Evolutionary conservation across 805 yeast genomes (phyloP).

Genomic region (Cephaloascus fragrans): DNA sequence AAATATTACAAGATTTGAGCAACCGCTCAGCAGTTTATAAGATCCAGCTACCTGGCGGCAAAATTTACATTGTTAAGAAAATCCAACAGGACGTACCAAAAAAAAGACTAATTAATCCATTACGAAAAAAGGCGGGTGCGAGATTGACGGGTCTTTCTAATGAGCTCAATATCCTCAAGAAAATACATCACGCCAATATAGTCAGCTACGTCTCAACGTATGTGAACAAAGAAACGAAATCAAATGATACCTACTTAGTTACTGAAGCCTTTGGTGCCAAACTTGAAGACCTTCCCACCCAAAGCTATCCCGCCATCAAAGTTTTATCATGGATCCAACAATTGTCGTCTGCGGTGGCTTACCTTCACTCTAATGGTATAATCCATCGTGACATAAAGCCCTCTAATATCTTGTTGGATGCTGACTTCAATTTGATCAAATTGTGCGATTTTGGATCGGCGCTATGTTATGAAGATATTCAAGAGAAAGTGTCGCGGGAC

Average conservation of each 20-base stretch:
- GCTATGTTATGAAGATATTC: no score
- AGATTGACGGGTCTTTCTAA: background rate
- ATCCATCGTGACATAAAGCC: slow-evolving; percentile 95
- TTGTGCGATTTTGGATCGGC: slow-evolving; percentile 97
- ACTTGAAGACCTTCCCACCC: background rate
- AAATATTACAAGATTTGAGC: background rate
- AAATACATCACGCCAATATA: background rate
- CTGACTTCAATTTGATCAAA: slow-evolving; percentile 73
- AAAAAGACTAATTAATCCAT: background rate
- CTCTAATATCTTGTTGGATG: slow-evolving; percentile 80
- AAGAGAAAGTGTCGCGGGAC: no score
- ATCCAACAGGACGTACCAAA: background rate
- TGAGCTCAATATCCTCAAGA: background rate
- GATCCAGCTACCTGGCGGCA: no score
- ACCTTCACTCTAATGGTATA: background rate
- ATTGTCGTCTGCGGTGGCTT: background rate
- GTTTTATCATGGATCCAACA: background rate
- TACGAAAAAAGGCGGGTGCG: background rate
- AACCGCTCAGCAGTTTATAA: background rate
- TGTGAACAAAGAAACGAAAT: background rate
- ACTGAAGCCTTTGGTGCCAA: background rate
- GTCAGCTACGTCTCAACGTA: background rate
- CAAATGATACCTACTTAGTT: background rate
- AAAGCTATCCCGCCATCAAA: background rate
- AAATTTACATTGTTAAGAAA: no score